Evolutionary conservation across 1,139 yeast genomes (phyloP).

Genomic region (Candida smagusa): DNA sequence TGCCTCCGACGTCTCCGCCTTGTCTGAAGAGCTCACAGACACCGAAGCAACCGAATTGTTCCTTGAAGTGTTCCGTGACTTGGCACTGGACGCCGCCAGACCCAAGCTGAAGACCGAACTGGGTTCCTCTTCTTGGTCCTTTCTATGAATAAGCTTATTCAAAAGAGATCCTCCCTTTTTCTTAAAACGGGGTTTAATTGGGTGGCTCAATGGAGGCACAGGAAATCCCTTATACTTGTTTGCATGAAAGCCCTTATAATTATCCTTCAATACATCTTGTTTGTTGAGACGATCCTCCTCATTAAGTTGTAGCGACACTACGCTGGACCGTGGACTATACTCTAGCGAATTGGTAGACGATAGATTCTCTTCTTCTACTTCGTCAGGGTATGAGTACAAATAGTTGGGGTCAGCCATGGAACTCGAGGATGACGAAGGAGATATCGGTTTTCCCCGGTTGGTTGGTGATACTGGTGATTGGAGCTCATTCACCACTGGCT

Average conservation of each 20-base stretch:
- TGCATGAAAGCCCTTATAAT: slow-evolving; percentile 51
- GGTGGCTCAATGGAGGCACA: slow-evolving; percentile 49
- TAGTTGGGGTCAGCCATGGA: slow-evolving; percentile 4
- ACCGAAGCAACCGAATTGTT: background rate
- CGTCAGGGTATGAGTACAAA: slow-evolving; percentile 11
- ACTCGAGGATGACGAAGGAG: background rate
- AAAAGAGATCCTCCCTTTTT: slow-evolving; percentile 43
- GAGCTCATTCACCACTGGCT: background rate
- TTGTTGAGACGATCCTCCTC: background rate
- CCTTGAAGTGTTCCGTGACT: background rate
- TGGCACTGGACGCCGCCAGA: background rate
- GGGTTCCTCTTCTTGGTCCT: slow-evolving; percentile 27
- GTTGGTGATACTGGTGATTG: background rate
- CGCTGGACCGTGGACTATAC: slow-evolving; percentile 17
- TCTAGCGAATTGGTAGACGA: slow-evolving; percentile 1
- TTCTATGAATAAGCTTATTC: slow-evolving; percentile 47
- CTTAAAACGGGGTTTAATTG: slow-evolving; percentile 48
- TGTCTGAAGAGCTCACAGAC: background rate
- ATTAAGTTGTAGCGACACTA: slow-evolving; percentile 12
- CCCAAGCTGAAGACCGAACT: background rate
- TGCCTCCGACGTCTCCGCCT: background rate
- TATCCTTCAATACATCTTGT: slow-evolving; percentile 18
- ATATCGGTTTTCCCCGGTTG: background rate
- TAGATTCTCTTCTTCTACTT: slow-evolving; percentile 5
- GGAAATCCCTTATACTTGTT: slow-evolving; percentile 24